Evolutionary conservation across 345 rosid species (phyloP), one percentile per base, ranked within the genome.

Genomic region (Aurinia saxatilis): DNA sequence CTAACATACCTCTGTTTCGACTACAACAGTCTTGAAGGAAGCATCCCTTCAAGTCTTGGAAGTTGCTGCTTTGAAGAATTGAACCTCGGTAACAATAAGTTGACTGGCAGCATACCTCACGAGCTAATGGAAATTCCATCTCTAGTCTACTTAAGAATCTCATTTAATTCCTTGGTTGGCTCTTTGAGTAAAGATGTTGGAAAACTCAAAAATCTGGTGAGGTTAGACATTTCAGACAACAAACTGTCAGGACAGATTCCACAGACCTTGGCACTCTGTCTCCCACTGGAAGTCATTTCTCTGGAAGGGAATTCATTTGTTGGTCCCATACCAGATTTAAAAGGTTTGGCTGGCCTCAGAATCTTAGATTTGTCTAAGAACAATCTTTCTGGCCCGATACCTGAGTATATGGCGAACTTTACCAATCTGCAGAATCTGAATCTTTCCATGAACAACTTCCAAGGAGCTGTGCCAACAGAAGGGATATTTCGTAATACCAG

Each of bases 391-490:
- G 68, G 74, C 6, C 8, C 42, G 0, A 53, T 70, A 36, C 74
- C 74, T 45, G n/a, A n/a, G n/a, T n/a, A n/a, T n/a, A n/a, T n/a
- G n/a, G 37, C 5, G 7, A 68, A 68, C 47, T 59, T 68, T 25
- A 50, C 66, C 8, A 33, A 41, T 18, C 33, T 60, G 16, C 17
- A 41, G 40, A 21, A 50, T 7, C 54, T 68, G 23, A 68, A 68
- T 59, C 66, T 68, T 8, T 68, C 72, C 1, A 21, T 41, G 14
- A 68, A 68, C 66, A 59, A 42, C 12, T 50, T 67, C 0, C 19
- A 67, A 11, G 72, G 66, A 31, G 31, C 16, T 21, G 60, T 67
- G 47, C 72, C 72, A 40, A 21, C 66, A 16, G 66, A 58, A 14
- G 66, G 66, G 1, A 1, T 40, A 50, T 67, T 59, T 9, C 21